Conservation (phyloP, 305 asterid species). For the Solanum hybrid region DNA sequence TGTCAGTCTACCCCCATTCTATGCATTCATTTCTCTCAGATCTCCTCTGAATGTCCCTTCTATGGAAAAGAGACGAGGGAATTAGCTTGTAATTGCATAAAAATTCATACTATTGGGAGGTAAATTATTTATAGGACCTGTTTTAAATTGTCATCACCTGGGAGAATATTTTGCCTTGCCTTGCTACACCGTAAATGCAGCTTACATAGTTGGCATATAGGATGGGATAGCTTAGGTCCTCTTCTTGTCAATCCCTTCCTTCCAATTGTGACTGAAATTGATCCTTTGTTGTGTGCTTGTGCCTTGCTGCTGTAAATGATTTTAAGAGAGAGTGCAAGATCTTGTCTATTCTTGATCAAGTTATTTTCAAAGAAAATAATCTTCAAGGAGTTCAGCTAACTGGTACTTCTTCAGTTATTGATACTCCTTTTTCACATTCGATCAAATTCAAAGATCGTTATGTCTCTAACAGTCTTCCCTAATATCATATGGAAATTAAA, state of each 20-base stretch:
- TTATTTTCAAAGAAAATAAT: too few species aligned
- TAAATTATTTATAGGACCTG: not conserved
- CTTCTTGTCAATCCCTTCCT: not conserved
- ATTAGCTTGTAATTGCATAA: not conserved
- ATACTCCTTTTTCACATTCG: not conserved
- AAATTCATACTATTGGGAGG: not conserved
- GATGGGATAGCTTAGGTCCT: not conserved
- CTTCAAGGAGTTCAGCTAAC: too few species aligned
- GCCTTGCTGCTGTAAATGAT: not conserved
- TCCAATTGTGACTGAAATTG: not conserved
- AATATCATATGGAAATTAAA: not conserved
- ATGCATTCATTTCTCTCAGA: not conserved
- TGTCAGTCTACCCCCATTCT: not conserved
- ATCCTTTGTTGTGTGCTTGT: not conserved
- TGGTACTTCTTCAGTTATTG: not conserved
- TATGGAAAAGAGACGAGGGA: not conserved
- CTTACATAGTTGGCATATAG: not conserved
- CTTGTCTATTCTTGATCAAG: too few species aligned
- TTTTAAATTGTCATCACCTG: not conserved
- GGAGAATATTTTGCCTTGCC: not conserved
- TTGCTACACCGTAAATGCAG: not conserved
- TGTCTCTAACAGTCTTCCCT: not conserved
- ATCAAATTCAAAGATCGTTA: not conserved
- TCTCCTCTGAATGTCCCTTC: not conserved
- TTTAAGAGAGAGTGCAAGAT: too few species aligned